Evolutionary conservation across 2,329 filamentous ascomycete genomes (phyloP).

Genomic region (Alternaria burnsii): DNA sequence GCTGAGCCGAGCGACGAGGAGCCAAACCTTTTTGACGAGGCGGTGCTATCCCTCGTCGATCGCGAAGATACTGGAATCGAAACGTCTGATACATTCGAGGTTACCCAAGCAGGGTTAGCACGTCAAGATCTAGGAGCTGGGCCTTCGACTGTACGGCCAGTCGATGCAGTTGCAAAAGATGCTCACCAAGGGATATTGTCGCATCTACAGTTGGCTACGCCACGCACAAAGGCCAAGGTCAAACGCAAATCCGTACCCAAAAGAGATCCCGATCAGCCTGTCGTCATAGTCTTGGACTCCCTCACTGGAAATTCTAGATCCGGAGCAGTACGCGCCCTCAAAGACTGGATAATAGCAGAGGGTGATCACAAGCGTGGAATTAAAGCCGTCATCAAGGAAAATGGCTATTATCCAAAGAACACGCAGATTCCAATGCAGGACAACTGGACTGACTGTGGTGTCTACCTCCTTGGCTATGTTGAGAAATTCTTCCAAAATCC

Average conservation of each 20-base stretch:
- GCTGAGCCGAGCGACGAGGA: constrained; percentile 19
- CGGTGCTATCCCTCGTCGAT: constrained; percentile 33
- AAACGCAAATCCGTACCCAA: constrained; percentile 38
- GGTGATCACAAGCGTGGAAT: constrained; percentile 68
- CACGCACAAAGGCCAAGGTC: constrained; percentile 32
- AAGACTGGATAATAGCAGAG: constrained; percentile 79
- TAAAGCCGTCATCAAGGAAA: constrained; percentile 55
- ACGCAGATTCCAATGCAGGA: constrained; percentile 75
- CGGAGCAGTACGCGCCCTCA: constrained; percentile 72
- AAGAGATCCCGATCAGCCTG: constrained; percentile 57
- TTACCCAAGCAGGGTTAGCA: neutral
- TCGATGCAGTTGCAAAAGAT: constrained; percentile 14
- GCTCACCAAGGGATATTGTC: constrained; percentile 9
- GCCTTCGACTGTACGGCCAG: constrained; percentile 1
- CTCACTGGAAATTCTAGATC: constrained; percentile 66
- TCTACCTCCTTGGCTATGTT: constrained; percentile 86
- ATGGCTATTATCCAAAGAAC: constrained; percentile 72
- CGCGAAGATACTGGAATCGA: constrained; percentile 17
- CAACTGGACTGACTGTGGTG: constrained; percentile 89
- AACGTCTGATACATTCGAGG: no score
- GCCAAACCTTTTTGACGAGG: constrained; percentile 33
- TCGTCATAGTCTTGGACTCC: constrained; percentile 89
- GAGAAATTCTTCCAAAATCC: constrained; percentile 82
- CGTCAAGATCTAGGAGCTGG: neutral
- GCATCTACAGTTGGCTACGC: constrained; percentile 11